These are phyloP conservation scores for Tricladium varicosporioides DNA, from an alignment of 2,329 filamentous ascomycete species.

Conservation along the genomic window DNA sequence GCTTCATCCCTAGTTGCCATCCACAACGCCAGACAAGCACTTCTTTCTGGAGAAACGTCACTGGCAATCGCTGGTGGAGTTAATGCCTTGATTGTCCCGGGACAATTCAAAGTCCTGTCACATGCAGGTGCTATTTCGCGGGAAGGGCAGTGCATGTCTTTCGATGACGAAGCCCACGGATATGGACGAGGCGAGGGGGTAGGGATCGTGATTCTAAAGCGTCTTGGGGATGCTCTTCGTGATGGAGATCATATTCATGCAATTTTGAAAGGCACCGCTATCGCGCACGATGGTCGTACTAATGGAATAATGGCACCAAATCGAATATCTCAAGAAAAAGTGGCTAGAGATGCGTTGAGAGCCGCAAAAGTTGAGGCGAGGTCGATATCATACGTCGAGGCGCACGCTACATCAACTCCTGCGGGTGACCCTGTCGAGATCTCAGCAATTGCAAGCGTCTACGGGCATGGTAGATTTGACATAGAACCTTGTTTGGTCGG, in stretches of 20 bases:
- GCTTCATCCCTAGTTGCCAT: conserved; percentile 40
- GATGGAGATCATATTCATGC: conserved; percentile 57
- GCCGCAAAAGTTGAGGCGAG: conserved; percentile 10
- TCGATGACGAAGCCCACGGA: conserved; percentile 57
- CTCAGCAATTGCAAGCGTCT: not conserved
- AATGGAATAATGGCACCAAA: conserved; percentile 54
- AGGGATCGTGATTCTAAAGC: conserved; percentile 58
- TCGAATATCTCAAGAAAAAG: conserved; percentile 38
- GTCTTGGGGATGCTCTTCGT: conserved; percentile 52
- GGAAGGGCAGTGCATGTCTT: conserved; percentile 45
- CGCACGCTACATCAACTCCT: conserved; percentile 16
- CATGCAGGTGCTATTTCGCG: conserved; percentile 25
- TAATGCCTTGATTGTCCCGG: conserved; percentile 29
- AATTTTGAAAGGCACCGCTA: conserved; percentile 50
- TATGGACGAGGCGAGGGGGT: conserved; percentile 63
- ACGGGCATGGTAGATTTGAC: not conserved
- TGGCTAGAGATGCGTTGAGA: conserved; percentile 11
- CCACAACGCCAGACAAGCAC: conserved; percentile 18
- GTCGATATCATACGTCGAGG: conserved; percentile 36
- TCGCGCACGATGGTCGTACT: conserved; percentile 56
- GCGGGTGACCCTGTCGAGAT: conserved; percentile 17
- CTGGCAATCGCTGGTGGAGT: conserved; percentile 29
- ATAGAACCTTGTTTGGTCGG: conserved; percentile 1
- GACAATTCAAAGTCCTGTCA: conserved; percentile 4
- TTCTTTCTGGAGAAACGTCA: conserved; percentile 29